phyloP scores from a whole-genome alignment of 768 basidiomycete genomes.

The Daedalea quercina region DNA sequence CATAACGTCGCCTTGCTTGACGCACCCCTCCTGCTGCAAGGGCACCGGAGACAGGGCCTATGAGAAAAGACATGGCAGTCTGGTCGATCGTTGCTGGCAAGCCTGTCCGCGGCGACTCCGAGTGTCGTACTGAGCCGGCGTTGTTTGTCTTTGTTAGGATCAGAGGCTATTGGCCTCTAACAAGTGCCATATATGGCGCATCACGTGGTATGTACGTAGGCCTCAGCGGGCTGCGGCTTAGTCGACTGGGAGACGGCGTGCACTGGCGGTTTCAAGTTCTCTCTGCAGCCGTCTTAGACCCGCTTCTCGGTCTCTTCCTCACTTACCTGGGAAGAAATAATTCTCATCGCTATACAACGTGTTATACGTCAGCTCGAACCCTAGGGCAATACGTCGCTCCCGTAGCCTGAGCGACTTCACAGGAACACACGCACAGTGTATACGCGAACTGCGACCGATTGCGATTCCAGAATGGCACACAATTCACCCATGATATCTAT shows the following conservation, averaged over 20 bases:
- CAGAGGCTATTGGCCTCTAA: conserved; percentile 3
- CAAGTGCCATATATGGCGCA: neutral
- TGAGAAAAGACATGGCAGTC: conserved; percentile 15
- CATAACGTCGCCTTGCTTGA: neutral
- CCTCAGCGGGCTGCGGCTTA: too few species aligned
- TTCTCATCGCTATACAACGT: too few species aligned
- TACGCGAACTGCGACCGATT: neutral
- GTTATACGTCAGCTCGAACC: too few species aligned
- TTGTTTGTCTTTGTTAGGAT: conserved; percentile 14
- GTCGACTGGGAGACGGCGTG: too few species aligned
- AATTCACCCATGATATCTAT: conserved; percentile 89
- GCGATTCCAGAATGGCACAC: conserved; percentile 47
- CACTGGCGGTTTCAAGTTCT: too few species aligned
- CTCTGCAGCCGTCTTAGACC: too few species aligned
- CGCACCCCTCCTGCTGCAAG: conserved; percentile 21
- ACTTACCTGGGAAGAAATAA: too few species aligned
- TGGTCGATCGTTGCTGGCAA: neutral
- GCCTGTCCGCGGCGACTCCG: neutral
- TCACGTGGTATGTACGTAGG: neutral
- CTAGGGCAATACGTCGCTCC: too few species aligned
- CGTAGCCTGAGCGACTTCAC: too few species aligned
- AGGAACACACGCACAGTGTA: too few species aligned
- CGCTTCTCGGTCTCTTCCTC: too few species aligned
- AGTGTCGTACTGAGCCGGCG: neutral
- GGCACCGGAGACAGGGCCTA: conserved; percentile 18